Conservation (phyloP, 345 rosid species). For the Punica granatum region DNA sequence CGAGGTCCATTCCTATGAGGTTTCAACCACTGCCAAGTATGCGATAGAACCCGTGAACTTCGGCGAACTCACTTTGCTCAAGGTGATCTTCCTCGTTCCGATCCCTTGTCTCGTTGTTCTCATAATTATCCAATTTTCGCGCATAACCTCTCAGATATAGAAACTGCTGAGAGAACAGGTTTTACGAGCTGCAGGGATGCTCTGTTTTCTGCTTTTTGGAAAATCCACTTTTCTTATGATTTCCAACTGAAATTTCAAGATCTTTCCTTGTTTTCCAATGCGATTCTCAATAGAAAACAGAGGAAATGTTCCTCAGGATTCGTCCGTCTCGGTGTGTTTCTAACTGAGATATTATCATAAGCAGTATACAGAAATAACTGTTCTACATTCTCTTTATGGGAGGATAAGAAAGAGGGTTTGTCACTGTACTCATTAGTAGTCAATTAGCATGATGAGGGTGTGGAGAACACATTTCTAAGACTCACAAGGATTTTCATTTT, state of each 20-base stretch:
- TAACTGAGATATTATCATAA: background rate
- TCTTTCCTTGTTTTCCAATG: background rate
- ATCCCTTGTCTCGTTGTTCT: background rate
- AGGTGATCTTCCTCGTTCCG: constrained; percentile 28
- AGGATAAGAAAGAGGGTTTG: background rate
- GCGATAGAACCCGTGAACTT: constrained; percentile 40
- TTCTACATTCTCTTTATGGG: background rate
- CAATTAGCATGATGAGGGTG: background rate
- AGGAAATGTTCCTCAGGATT: background rate
- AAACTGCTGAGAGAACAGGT: too few species aligned
- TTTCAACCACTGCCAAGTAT: constrained; percentile 38
- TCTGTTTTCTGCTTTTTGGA: too few species aligned
- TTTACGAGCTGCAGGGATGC: background rate
- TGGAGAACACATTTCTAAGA: too few species aligned
- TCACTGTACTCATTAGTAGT: too few species aligned
- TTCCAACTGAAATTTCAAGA: background rate
- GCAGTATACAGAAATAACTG: background rate
- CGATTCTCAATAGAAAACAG: background rate
- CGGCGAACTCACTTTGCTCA: constrained; percentile 55
- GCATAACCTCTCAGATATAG: too few species aligned
- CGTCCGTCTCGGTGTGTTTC: background rate
- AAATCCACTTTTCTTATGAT: too few species aligned
- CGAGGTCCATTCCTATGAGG: constrained; percentile 69
- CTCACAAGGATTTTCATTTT: background rate
- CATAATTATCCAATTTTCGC: background rate